Evolutionary conservation across 768 basidiomycete genomes (phyloP), one percentile per base, ranked within the genome.

Genomic region (Boletus subcaerulescens): DNA sequence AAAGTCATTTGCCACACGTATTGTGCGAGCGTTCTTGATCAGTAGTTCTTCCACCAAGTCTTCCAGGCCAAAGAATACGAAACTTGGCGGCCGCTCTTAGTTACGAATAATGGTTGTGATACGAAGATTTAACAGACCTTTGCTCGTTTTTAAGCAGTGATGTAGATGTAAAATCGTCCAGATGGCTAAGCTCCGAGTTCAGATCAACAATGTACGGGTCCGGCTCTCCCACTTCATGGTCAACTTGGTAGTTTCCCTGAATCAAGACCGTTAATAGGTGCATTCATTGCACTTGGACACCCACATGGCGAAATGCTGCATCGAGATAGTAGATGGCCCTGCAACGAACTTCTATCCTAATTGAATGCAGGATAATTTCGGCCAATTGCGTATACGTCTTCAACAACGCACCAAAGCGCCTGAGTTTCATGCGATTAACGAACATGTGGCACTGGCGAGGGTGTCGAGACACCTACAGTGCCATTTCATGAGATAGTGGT

Each of bases 371-470:
- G 46, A 97, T 86, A 53, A 95, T 80, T 63, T 89, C 86, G 10
- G 91, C 87, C 8, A 98, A 78, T 61, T 96, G 93, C 38, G 89
- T 86, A 63, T 93, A 98, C 3, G 94, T 96, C 73, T 88, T 86
- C 40, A 95, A 76, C 43, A 98, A 77, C 0, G 93, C 91, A 67
- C 95, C 88, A 72, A 93, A 97, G 31, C 93, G 93, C 56, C 96
- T 96, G 60, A 41, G 22, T 26, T 55, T 36, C 42, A n/a, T 45
- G 24, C 13, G 61, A 49, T 67, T 29, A 53, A 33, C 35, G 24
- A 40, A 43, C 36, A 15, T 12, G 22, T 11, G 22, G 15, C 8
- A 14, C 33, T 35, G 33, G 14, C n/a, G 3, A 17, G 14, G 9
- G 38, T 18, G 8, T 17, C 38, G 38, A 50, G 14, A 46, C 29